A percentile compares a stretch with the other conserved stretches of the same genome.
Conservation (phyloP, 176 grass and related monocot species). For the Themeda triandra region DNA sequence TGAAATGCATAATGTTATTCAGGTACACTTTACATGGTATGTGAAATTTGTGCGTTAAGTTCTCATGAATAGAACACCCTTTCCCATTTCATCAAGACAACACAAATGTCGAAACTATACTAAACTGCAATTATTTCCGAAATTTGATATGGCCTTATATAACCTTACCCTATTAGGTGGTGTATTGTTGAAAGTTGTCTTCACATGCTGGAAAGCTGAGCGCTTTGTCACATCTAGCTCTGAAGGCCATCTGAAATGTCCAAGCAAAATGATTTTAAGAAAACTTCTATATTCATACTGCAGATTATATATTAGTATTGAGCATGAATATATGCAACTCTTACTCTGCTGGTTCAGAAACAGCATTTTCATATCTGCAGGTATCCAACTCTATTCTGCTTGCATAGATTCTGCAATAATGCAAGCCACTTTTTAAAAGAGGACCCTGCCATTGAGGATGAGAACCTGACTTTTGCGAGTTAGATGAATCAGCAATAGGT, state of each 20-base stretch:
- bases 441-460: conserved; percentile 70
- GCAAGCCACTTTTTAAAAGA: conserved; percentile 91
- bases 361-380: conserved; percentile 68
- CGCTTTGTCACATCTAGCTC: conserved; percentile 93
- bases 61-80: background rate
- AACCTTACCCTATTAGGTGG: conserved; percentile 73
- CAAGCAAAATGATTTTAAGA: conserved; percentile 23
- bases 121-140: conserved; percentile 21
- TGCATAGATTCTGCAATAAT: conserved; percentile 84
- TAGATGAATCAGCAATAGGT: conserved; percentile 29
- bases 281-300: background rate
- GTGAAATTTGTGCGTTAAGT: background rate
- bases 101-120: background rate
- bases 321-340: conserved; percentile 28
- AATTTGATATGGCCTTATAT: conserved; percentile 1
- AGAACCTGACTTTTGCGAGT: conserved; percentile 32
- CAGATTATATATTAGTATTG: background rate
- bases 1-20: conserved; percentile 15
- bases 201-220: conserved; percentile 74
- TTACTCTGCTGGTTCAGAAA: conserved; percentile 87
- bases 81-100: background rate
- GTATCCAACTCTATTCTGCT: conserved; percentile 68
- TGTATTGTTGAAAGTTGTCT: conserved; percentile 77
- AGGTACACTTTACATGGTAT: conserved; percentile 12
- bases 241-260: conserved; percentile 66